Conservation (phyloP, 257 asterid genomes). For the Jacaranda mimosifolia region DNA sequence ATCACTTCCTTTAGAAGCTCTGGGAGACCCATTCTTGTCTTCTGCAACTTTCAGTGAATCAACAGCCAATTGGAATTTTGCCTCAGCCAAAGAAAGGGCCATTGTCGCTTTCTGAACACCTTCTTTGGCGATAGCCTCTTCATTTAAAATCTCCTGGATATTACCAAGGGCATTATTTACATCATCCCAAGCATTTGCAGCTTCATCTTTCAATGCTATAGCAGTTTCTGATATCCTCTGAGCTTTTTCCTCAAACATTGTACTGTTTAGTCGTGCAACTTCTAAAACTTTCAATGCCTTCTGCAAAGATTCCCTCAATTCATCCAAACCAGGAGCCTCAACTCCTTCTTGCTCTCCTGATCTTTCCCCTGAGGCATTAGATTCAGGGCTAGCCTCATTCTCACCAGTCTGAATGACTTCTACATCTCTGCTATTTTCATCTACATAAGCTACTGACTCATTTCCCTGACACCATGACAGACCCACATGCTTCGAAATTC, state of each 20-base stretch:
- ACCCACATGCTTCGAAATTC: conserved; percentile 44
- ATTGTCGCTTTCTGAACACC: conserved; percentile 67
- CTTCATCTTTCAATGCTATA: conserved; percentile 88
- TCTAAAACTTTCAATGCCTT: conserved; percentile 84
- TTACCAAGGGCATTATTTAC: conserved; percentile 58
- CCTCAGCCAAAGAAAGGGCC: conserved; percentile 90
- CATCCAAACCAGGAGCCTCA: conserved; percentile 70
- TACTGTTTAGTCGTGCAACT: conserved; percentile 74
- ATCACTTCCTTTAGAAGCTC: conserved; percentile 38
- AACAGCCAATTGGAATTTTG: conserved; percentile 68
- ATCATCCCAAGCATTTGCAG: conserved; percentile 69
- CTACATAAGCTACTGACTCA: conserved; percentile 79
- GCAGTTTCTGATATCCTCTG: conserved; percentile 93
- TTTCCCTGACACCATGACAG: conserved; percentile 78
- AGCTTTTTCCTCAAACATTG: conserved; percentile 87
- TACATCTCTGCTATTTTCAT: conserved; percentile 65
- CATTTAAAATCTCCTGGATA: conserved; percentile 67
- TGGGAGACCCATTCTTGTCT: conserved; percentile 44
- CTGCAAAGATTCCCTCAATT: conserved; percentile 77
- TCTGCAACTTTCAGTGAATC: conserved; percentile 57
- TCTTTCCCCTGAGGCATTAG: conserved; percentile 47
- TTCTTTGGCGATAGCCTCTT: conserved; percentile 80
- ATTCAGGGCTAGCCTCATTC: conserved; percentile 50
- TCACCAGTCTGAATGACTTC: conserved; percentile 51
- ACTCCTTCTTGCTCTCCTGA: conserved; percentile 50